Percentiles rank a stretch among this genome's conserved stretches.
Conservation (phyloP, 2,329 filamentous ascomycete species). For the Talaromyces sp. region DNA sequence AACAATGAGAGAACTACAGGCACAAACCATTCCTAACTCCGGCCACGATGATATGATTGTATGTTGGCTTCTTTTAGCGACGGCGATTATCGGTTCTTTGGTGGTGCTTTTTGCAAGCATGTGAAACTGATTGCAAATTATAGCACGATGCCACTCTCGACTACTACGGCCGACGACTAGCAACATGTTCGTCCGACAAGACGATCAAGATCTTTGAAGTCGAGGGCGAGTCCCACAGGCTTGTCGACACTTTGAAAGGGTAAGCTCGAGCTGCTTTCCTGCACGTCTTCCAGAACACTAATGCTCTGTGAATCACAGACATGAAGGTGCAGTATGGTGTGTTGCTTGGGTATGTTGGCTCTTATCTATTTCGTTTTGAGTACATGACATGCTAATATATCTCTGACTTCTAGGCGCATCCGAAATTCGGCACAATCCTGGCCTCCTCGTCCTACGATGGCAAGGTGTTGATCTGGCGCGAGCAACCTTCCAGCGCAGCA, state of each 20-base stretch:
- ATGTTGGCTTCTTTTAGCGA: slow-evolving; percentile 42
- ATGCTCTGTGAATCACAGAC: slow-evolving; percentile 49
- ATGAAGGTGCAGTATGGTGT: slow-evolving; percentile 97
- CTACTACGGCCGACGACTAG: slow-evolving; percentile 94
- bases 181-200: slow-evolving; percentile 95
- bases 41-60: slow-evolving; percentile 99
- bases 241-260: slow-evolving; percentile 93
- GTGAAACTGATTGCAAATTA: slow-evolving; percentile 2
- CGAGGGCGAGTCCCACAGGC: slow-evolving; percentile 82
- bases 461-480: slow-evolving; percentile 98
- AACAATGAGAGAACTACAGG: slow-evolving; percentile 38
- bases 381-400: neutral
- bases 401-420: slow-evolving; percentile 63
- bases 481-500: slow-evolving; percentile 53
- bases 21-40: slow-evolving; percentile 77
- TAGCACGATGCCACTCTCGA: slow-evolving; percentile 97
- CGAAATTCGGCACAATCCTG: slow-evolving; percentile 97
- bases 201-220: slow-evolving; percentile 99
- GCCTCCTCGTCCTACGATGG: slow-evolving; percentile 95
- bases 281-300: slow-evolving; percentile 4
- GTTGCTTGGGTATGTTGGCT: slow-evolving; percentile 69
- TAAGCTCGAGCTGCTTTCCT: slow-evolving; percentile 37
- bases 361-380: neutral
- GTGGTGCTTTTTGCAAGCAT: neutral
- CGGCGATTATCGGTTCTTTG: neutral